These are phyloP conservation scores for Trichoderma sp. DNA, from an alignment of 2,329 filamentous ascomycete genomes.

Conservation along the genomic window DNA sequence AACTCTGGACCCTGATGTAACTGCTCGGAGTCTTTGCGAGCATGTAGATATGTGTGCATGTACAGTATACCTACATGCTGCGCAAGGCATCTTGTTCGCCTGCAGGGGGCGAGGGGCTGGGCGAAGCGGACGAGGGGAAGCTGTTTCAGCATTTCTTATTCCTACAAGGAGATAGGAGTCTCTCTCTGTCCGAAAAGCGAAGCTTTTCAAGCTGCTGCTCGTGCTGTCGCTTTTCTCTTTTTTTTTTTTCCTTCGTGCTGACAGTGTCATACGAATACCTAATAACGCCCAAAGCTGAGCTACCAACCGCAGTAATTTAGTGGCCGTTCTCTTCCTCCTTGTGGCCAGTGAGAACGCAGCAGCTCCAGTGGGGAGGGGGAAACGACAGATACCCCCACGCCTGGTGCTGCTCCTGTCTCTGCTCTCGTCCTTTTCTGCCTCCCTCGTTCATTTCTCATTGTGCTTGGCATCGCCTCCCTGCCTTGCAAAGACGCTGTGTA, in stretches of 20 bases:
- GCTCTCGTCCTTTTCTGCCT: not conserved
- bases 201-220: not conserved
- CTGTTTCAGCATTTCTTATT: not conserved
- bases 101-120: not conserved
- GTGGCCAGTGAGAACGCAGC: not conserved
- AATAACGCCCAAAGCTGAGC: not conserved
- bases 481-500: not conserved
- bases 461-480: slow-evolving; percentile 17
- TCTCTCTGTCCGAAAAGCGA: not conserved
- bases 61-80: too few species aligned
- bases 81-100: not conserved
- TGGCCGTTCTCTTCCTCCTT: not conserved
- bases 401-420: not conserved
- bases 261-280: not conserved
- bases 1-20: not conserved
- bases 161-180: not conserved
- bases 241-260: not conserved
- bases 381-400: slow-evolving; percentile 10
- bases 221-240: not conserved
- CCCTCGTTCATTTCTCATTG: slow-evolving; percentile 4
- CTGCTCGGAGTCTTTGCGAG: not conserved
- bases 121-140: not conserved
- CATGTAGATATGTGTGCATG: not conserved
- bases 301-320: not conserved
- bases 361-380: not conserved